phyloP scores from a whole-genome alignment of 176 grass and related monocot genomes.

The Ampelocalamus luodianensis region DNA sequence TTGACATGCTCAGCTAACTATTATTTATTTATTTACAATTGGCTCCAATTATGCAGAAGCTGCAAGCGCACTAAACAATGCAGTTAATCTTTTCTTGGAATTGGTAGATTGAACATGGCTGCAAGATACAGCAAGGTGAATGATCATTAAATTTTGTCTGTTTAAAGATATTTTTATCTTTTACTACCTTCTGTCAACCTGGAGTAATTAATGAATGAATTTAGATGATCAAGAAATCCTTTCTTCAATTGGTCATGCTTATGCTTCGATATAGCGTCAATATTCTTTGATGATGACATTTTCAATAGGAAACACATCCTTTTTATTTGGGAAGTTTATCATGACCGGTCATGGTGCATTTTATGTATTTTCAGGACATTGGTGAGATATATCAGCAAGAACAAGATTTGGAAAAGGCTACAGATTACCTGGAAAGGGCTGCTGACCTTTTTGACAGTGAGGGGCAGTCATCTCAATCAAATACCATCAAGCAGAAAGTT shows the following conservation, averaged over 20 bases:
- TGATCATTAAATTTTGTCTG: neutral
- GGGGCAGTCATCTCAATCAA: slow-evolving; percentile 77
- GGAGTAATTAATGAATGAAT: neutral
- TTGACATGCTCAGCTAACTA: neutral
- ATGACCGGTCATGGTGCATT: neutral
- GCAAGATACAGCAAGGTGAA: slow-evolving; percentile 98
- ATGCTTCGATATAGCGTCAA: neutral
- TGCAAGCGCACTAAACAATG: slow-evolving; percentile 79
- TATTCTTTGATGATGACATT: neutral
- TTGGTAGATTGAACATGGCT: slow-evolving; percentile 97
- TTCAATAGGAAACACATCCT: slow-evolving; percentile 27
- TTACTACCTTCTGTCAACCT: neutral
- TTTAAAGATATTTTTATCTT: neutral
- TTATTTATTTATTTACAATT: neutral
- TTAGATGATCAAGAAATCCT: neutral
- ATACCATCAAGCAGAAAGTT: slow-evolving; percentile 88
- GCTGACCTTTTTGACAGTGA: slow-evolving; percentile 95
- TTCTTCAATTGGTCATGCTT: slow-evolving; percentile 15
- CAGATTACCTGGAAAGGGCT: slow-evolving; percentile 81
- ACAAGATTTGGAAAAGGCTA: slow-evolving; percentile 82
- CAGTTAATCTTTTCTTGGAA: slow-evolving; percentile 94
- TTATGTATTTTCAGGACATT: slow-evolving; percentile 74
- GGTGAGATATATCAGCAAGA: slow-evolving; percentile 98
- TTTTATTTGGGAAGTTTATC: slow-evolving; percentile 1
- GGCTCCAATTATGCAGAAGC: slow-evolving; percentile 64